A percentile compares a stretch with the other conserved stretches of the same genome.
Evolutionary conservation across 75 land plant species (phyloP).

Genomic region (Picea glauca): DNA sequence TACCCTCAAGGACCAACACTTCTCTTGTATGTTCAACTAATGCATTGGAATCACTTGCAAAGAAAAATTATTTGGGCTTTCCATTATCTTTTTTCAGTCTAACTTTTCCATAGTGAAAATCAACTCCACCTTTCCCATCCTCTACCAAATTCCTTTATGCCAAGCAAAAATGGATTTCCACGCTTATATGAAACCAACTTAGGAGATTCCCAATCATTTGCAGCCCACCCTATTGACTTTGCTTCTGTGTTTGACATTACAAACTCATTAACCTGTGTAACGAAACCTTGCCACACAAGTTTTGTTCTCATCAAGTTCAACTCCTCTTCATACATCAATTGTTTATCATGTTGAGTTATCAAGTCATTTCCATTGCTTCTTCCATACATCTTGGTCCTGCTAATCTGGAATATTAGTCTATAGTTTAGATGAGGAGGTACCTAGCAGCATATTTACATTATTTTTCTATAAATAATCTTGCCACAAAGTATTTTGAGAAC

Average conservation of each 20-base stretch:
- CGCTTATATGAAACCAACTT: too few species aligned
- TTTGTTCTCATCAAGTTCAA: conserved; percentile 70
- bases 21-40: conserved; percentile 35
- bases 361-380: conserved; percentile 43
- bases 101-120: too few species aligned
- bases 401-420: conserved; percentile 36
- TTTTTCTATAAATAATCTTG: too few species aligned
- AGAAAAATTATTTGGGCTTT: conserved; percentile 34
- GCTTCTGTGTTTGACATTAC: conserved; percentile 27
- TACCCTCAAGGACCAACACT: conserved; percentile 38
- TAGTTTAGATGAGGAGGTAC: too few species aligned
- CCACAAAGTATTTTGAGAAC: too few species aligned
- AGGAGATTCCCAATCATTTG: too few species aligned
- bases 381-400: conserved; percentile 47
- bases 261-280: conserved; percentile 49
- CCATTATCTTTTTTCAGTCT: conserved; percentile 8
- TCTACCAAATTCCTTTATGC: too few species aligned
- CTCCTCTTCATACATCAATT: conserved; percentile 71
- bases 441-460: too few species aligned
- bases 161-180: too few species aligned
- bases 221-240: too few species aligned
- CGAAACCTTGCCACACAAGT: conserved; percentile 91
- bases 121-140: too few species aligned
- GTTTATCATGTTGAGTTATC: conserved; percentile 68
- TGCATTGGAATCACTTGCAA: conserved; percentile 52